A percentile compares a stretch with the other conserved stretches of the same genome.
Conservation (phyloP, 306 rosid species). For the Castanea sativa region DNA sequence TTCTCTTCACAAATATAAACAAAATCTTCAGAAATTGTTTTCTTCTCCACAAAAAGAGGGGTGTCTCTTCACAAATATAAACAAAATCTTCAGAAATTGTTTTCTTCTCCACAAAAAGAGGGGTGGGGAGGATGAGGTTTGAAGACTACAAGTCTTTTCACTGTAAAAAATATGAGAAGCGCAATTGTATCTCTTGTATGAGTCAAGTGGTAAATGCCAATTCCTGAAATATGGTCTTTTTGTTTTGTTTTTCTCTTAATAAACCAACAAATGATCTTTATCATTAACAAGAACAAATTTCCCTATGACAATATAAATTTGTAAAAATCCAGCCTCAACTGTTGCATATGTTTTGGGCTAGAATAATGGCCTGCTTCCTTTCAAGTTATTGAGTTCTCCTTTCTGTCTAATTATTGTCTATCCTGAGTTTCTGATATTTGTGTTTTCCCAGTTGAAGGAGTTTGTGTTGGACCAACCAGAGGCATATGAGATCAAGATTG, state of each 20-base stretch:
- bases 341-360: background rate
- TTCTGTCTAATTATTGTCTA: background rate
- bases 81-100: background rate
- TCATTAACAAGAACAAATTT: background rate
- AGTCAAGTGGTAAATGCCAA: too few species aligned
- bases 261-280: background rate
- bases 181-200: background rate
- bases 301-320: background rate
- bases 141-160: background rate
- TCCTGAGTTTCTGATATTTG: conserved; percentile 5
- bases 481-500: conserved; percentile 84
- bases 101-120: too few species aligned
- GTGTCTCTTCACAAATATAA: background rate
- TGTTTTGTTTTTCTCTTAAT: background rate
- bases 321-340: background rate
- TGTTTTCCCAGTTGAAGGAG: conserved; percentile 67
- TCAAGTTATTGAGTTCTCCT: background rate
- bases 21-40: background rate
- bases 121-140: too few species aligned
- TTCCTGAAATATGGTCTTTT: background rate
- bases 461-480: conserved; percentile 71
- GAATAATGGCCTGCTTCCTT: background rate
- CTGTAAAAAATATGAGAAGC: background rate
- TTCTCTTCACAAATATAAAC: background rate
- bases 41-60: too few species aligned